A percentile compares a stretch with the other conserved stretches of the same genome.
phyloP scores from a whole-genome alignment of 2,329 filamentous ascomycete species.

The Emmonsiellopsis sp. region DNA sequence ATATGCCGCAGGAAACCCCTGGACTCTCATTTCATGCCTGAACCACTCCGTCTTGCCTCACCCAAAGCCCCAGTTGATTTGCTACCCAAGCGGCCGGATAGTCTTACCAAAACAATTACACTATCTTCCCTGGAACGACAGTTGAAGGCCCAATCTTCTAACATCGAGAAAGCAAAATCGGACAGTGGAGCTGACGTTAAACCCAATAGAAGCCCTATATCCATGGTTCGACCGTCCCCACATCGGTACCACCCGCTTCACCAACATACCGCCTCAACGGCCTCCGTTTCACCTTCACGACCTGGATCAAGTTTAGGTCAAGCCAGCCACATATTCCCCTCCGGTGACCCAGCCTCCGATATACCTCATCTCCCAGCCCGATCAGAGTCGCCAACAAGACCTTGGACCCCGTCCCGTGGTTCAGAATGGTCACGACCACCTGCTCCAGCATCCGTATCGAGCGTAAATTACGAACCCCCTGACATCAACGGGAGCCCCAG shows the following conservation, averaged over 20 bases:
- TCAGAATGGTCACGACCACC: conserved; percentile 63
- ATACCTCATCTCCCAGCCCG: conserved; percentile 29
- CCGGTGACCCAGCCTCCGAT: conserved; percentile 24
- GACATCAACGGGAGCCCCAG: conserved; percentile 84
- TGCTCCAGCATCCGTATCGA: conserved; percentile 42
- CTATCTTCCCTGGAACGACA: conserved; percentile 5
- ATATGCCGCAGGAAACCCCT: neutral
- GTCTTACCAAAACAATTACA: conserved; percentile 7
- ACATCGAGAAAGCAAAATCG: conserved; percentile 15
- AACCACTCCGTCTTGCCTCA: conserved; percentile 11
- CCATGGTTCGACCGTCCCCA: conserved; percentile 18
- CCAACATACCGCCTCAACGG: conserved; percentile 22
- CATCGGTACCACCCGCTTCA: conserved; percentile 23
- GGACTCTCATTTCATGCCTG: conserved; percentile 6
- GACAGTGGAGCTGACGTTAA: conserved; percentile 15
- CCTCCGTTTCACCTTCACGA: conserved; percentile 23
- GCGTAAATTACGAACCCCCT: conserved; percentile 68
- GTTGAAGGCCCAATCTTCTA: conserved; percentile 6
- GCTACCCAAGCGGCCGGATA: conserved; percentile 11
- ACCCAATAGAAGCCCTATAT: conserved; percentile 16
- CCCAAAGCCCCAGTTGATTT: conserved; percentile 9
- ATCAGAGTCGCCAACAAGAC: conserved; percentile 34
- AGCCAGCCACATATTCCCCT: conserved; percentile 32
- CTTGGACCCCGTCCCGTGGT: conserved; percentile 46
- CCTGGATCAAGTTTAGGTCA: conserved; percentile 34